Conservation (phyloP, 2,329 filamentous ascomycete genomes). For the Epichloe scottii region DNA sequence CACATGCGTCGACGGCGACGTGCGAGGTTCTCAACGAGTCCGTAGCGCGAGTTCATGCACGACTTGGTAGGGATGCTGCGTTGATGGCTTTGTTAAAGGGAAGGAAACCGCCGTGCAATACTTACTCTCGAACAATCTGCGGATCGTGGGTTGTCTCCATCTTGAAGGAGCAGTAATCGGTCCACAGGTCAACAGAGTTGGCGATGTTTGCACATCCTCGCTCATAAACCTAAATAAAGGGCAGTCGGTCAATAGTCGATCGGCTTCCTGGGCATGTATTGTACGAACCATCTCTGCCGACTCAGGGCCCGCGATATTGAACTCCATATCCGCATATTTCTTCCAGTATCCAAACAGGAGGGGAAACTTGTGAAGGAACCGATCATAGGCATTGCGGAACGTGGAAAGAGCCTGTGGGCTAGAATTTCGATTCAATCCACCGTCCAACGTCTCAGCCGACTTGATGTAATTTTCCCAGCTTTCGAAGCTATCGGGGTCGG, state of each 20-base stretch:
- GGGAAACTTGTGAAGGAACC: constrained; percentile 88
- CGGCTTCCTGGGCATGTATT: neutral
- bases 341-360: constrained; percentile 98
- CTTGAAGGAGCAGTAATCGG: constrained; percentile 95
- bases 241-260: neutral
- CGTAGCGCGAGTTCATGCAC: constrained; percentile 24
- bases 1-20: constrained; percentile 26
- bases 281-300: constrained; percentile 80
- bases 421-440: constrained; percentile 90
- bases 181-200: constrained; percentile 92
- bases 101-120: constrained; percentile 53
- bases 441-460: constrained; percentile 73
- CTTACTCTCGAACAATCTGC: constrained; percentile 99
- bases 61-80: constrained; percentile 28
- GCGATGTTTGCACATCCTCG: constrained; percentile 86
- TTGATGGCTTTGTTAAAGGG: constrained; percentile 47
- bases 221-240: constrained; percentile 63
- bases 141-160: constrained; percentile 93
- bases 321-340: constrained; percentile 96
- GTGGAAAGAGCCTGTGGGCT: constrained; percentile 85
- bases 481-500: constrained; percentile 82
- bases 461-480: constrained; percentile 87
- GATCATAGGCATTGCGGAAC: constrained; percentile 78
- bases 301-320: constrained; percentile 92
- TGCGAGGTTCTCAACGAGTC: constrained; percentile 20